Conservation (phyloP, 805 yeast genomes). For the Candida namnaoensis region DNA sequence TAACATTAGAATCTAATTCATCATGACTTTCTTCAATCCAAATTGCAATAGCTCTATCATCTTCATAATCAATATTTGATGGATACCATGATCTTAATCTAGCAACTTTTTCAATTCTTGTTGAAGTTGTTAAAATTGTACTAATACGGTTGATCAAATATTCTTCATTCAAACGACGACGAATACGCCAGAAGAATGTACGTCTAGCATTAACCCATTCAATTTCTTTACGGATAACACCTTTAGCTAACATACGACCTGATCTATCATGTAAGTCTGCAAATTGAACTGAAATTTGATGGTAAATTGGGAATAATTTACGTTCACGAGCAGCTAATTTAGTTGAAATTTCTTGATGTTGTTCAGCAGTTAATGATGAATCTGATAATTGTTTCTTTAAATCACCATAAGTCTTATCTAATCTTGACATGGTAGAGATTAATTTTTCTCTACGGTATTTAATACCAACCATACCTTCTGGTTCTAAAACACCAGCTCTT, state of each 20-base stretch:
- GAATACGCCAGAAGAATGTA: slow-evolving; percentile 97
- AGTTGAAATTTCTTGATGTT: slow-evolving; percentile 54
- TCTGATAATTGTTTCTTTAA: slow-evolving; percentile 54
- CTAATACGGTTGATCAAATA: slow-evolving; percentile 71
- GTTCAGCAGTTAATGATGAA: slow-evolving; percentile 48
- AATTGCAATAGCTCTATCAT: slow-evolving; percentile 71
- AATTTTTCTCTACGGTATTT: slow-evolving; percentile 93
- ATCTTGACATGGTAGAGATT: slow-evolving; percentile 82
- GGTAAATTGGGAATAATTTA: slow-evolving; percentile 75
- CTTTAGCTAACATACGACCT: slow-evolving; percentile 95
- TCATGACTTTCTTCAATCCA: slow-evolving; percentile 81
- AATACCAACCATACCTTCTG: slow-evolving; percentile 99
- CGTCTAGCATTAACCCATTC: slow-evolving; percentile 88
- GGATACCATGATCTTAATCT: slow-evolving; percentile 87
- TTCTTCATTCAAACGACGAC: slow-evolving; percentile 92
- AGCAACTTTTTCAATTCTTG: slow-evolving; percentile 76
- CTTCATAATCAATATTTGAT: slow-evolving; percentile 51
- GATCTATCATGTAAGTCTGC: slow-evolving; percentile 98
- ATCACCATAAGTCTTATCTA: slow-evolving; percentile 68
- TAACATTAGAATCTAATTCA: slow-evolving; percentile 49
- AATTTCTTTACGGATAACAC: slow-evolving; percentile 76
- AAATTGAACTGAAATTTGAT: slow-evolving; percentile 89
- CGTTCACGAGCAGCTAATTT: slow-evolving; percentile 74
- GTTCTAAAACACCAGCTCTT: slow-evolving; percentile 97
- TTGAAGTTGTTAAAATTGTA: slow-evolving; percentile 47